phyloP scores from a whole-genome alignment of 1,284 basidiomycete species.

The Rhodotorula glutinis region DNA sequence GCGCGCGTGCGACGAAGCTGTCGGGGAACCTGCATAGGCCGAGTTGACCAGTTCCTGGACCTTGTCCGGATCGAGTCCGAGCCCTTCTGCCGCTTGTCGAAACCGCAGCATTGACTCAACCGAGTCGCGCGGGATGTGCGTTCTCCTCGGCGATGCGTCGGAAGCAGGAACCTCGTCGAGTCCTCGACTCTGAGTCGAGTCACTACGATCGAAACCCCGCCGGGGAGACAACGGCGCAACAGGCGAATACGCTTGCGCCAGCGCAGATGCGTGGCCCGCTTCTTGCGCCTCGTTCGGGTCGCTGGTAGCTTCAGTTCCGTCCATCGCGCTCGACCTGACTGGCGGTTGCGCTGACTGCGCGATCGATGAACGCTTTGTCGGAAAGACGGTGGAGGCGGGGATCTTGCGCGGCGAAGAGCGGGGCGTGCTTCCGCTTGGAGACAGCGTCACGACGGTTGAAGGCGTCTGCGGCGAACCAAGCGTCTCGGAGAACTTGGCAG shows the following conservation, averaged over 20 bases:
- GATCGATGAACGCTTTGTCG: background rate
- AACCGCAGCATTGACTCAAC: constrained; percentile 30
- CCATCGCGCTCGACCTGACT: too few relatives aligned
- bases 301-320: too few relatives aligned
- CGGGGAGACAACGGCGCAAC: too few relatives aligned
- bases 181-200: background rate
- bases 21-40: constrained; percentile 26
- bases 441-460: background rate
- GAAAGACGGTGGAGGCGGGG: background rate
- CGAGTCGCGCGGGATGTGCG: constrained; percentile 7
- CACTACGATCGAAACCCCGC: background rate
- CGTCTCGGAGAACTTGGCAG: background rate
- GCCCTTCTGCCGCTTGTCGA: constrained; percentile 32
- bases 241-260: too few relatives aligned
- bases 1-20: constrained; percentile 13
- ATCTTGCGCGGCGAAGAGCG: background rate
- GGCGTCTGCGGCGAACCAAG: background rate
- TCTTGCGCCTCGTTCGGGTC: too few relatives aligned
- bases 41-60: constrained; percentile 33
- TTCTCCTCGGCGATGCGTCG: background rate
- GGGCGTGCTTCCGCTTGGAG: background rate
- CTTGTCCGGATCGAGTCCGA: constrained; percentile 29
- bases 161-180: background rate
- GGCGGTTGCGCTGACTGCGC: background rate
- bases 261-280: too few relatives aligned